Evolutionary conservation across 2,329 filamentous ascomycete genomes (phyloP), one percentile per base, ranked within the genome.

Genomic region (Akanthomyces muscarius): DNA sequence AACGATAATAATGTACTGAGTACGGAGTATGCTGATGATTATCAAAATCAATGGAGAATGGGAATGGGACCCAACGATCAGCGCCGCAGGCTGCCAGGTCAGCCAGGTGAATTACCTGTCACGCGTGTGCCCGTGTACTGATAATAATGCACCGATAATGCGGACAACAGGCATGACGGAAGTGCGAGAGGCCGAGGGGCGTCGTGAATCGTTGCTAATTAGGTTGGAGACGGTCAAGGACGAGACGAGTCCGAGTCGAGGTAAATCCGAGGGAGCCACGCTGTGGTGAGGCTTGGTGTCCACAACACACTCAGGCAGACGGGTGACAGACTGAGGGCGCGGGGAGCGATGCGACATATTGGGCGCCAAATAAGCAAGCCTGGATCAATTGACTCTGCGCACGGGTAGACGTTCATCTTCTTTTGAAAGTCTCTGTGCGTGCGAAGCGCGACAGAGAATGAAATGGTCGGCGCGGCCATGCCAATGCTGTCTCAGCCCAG

Each of bases 401-500:
- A 47, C 13, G 33, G 18, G n/a, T 33, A 13, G 14, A 42, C 21
- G 18, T 23, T 33, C 4, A 13, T 53, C 33, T 56, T 33, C 8
- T 38, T 47, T n/a, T 21, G 8, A 52, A 25, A 21, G 8, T 21
- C 13, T 33, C 16, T 2, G 18, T 28, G 23, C 10, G 8, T 36
- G 33, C 6, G 7, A 11, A 2, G 33, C 38, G 48, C 50, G 50
- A 52, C 36, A 48, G 48, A 45, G 28, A 61, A 61, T 53, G 58
- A 23, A 28, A 47, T 47, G 38, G 8, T n/a, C 7, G 21, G 21
- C n/a, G 18, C 30, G 11, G 23, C 56, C 41, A 47, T 54, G 58
- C 58, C 58, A 54, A 30, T 10, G 16, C 28, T 61, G 59, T 61
- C 51, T 61, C 59, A 61, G 59, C 41, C 59, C 59, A 47, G 30